Evolutionary conservation across 805 yeast genomes (phyloP).

Genomic region (Candida endomychidarum): DNA sequence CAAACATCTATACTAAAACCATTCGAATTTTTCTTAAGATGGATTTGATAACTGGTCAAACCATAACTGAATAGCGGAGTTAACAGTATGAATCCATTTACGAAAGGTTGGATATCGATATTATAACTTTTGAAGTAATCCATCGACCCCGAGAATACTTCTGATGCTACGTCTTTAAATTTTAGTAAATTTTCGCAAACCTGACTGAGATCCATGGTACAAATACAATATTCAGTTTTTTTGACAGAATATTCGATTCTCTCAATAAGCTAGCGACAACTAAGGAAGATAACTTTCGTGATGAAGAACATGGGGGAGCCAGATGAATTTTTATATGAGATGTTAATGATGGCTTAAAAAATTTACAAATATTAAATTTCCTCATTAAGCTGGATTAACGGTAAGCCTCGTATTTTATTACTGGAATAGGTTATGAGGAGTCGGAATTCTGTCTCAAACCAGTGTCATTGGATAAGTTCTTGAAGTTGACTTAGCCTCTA

Average conservation of each 20-base stretch:
- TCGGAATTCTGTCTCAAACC: not conserved
- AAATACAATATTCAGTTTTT: too few species aligned
- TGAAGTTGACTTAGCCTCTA: not conserved
- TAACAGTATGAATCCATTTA: slow-evolving; percentile 67
- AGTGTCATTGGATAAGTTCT: too few species aligned
- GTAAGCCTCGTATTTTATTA: slow-evolving; percentile 5
- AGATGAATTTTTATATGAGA: not conserved
- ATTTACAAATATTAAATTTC: not conserved
- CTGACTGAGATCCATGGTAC: slow-evolving; percentile 1
- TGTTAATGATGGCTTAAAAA: not conserved
- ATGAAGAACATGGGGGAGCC: too few species aligned
- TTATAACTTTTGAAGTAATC: slow-evolving; percentile 34
- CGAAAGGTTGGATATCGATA: slow-evolving; percentile 23
- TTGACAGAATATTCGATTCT: too few species aligned
- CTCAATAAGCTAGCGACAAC: too few species aligned
- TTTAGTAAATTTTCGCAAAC: slow-evolving; percentile 3
- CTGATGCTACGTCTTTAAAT: not conserved
- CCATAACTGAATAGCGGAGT: slow-evolving; percentile 90
- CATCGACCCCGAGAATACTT: not conserved
- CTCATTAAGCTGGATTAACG: not conserved
- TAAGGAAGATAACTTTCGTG: too few species aligned
- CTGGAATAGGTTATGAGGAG: not conserved
- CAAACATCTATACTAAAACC: slow-evolving; percentile 94
- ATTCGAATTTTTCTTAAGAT: slow-evolving; percentile 58
- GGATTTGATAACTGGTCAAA: slow-evolving; percentile 71